A percentile compares a stretch with the other conserved stretches of the same genome.
phyloP scores from a whole-genome alignment of 306 rosid species.

The Castanopsis chinensis region DNA sequence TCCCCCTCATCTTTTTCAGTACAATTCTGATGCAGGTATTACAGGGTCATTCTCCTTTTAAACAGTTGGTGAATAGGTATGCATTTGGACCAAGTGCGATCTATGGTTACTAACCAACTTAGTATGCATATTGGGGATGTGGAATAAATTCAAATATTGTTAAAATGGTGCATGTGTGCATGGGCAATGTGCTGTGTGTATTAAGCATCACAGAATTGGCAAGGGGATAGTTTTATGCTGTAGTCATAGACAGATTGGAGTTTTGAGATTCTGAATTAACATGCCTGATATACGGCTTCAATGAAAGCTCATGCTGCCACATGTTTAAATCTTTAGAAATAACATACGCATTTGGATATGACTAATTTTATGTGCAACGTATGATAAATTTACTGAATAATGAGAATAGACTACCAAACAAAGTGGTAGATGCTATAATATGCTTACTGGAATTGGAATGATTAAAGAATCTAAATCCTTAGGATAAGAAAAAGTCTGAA shows the following conservation, averaged over 20 bases:
- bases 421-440: background rate
- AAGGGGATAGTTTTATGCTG: background rate
- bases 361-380: background rate
- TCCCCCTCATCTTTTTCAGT: background rate
- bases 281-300: background rate
- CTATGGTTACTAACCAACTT: background rate
- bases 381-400: background rate
- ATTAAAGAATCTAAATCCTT: background rate
- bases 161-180: background rate
- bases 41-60: conserved; percentile 92
- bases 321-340: background rate
- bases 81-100: conserved; percentile 8
- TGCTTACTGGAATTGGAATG: background rate
- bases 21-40: conserved; percentile 56
- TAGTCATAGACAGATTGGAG: background rate
- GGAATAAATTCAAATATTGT: background rate
- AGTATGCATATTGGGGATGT: conserved; percentile 4
- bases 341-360: background rate
- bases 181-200: background rate
- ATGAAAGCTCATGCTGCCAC: background rate
- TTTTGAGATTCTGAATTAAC: background rate
- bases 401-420: background rate
- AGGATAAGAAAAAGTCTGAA: background rate
- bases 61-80: conserved; percentile 70
- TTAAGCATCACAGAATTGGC: background rate